A percentile compares a stretch with the other conserved stretches of the same genome.
These are phyloP conservation scores for Filosporella fistucella DNA, from an alignment of 495 filamentous ascomycete species.

Conservation along the genomic window DNA sequence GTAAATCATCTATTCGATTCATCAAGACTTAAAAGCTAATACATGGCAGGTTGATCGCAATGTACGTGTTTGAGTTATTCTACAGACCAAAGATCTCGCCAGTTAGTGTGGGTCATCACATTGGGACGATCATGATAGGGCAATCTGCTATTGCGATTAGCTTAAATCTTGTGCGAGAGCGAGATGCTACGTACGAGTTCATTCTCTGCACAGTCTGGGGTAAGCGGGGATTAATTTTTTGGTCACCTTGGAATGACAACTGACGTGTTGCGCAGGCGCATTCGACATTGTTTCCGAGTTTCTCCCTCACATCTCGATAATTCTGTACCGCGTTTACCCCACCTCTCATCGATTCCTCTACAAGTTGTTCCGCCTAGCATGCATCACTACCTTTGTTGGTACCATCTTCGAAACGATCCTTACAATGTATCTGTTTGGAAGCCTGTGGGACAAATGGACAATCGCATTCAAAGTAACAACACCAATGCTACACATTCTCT, in stretches of 20 bases:
- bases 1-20: background rate
- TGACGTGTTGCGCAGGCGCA: constrained; percentile 29
- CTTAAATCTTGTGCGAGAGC: constrained; percentile 31
- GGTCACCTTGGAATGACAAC: too few species aligned
- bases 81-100: constrained; percentile 39
- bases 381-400: constrained; percentile 35
- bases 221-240: constrained; percentile 27
- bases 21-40: background rate
- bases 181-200: constrained; percentile 44
- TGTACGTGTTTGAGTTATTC: constrained; percentile 45
- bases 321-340: constrained; percentile 41
- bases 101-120: constrained; percentile 39
- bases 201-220: constrained; percentile 45
- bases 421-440: constrained; percentile 45
- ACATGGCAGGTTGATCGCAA: constrained; percentile 30
- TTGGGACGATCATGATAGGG: constrained; percentile 43
- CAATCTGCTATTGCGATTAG: constrained; percentile 42
- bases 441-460: constrained; percentile 39
- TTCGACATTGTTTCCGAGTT: constrained; percentile 47
- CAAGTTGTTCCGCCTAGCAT: constrained; percentile 35
- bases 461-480: constrained; percentile 45
- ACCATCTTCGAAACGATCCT: constrained; percentile 41
- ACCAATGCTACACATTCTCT: constrained; percentile 40
- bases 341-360: constrained; percentile 34
- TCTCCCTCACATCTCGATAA: constrained; percentile 44